Evolutionary conservation across 441 rosid genomes (phyloP), one percentile per base, ranked within the genome.

Genomic region (Jatropha podagrica): DNA sequence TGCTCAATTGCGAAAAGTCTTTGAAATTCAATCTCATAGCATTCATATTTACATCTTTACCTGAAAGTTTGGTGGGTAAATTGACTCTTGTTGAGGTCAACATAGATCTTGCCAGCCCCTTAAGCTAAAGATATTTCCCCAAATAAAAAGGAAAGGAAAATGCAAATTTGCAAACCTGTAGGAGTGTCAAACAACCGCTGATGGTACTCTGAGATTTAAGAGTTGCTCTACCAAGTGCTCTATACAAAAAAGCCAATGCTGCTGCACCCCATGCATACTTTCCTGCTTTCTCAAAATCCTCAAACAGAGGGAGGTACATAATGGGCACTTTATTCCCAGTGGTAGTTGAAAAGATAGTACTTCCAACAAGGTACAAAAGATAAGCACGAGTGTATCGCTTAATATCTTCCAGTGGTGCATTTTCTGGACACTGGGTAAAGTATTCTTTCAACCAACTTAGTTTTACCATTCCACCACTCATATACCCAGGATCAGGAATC

Each of bases 241-340:
- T 85, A 74, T 91, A 91, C 68, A 91, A 77, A 81, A 89, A 91
- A 12, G 94, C 90, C 76, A 89, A 65, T 11, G 92, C 89, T 0
- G 96, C 94, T 41, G 96, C 94, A 74, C 92, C 96, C 92, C 96
- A 91, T 12, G 94, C 94, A 56, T 89, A 88, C 42, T 85, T 84
- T 52, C 94, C 94, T 72, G 94, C 91, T 46, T 80, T 86, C 46
- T 85, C 90, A 69, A 91, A 91, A 77, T 91, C 88, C 71, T 84
- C 86, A 62, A 91, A 87, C 68, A 89, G 80, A 12, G 90, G 84
- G 23, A 91, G 89, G 76, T 86, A 88, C 86, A 87, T 88, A 0
- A 87, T 89, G 9, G 96, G 91, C 56, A 89, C 92, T 79, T 88
- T 90, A 82, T 90, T 91, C 40, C 89, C 92, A 44, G 89, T 88